Conservation (phyloP, 495 filamentous ascomycete species). For the Gamarada debralockiae region DNA sequence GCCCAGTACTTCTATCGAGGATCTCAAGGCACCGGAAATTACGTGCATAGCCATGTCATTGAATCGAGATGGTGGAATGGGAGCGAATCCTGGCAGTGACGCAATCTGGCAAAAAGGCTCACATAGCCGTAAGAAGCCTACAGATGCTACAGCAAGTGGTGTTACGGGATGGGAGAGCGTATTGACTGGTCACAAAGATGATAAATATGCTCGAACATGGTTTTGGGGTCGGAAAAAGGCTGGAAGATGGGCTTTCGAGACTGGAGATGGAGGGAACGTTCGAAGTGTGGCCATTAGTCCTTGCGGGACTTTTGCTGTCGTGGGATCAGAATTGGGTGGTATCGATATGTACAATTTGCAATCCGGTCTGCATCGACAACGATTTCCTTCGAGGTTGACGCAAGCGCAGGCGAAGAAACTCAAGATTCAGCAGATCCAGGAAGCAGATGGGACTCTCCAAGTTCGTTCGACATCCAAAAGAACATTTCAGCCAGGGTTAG, state of each 20-base stretch:
- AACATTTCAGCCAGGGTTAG: constrained; percentile 41
- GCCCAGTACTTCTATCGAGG: constrained; percentile 58
- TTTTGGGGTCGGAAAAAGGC: constrained; percentile 94
- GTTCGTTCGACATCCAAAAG: constrained; percentile 12
- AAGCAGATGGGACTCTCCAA: constrained; percentile 36
- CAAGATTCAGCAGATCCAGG: constrained; percentile 51
- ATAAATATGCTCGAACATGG: constrained; percentile 87
- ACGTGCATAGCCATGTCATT: constrained; percentile 86
- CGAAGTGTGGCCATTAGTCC: constrained; percentile 83
- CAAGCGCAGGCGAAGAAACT: constrained; percentile 60
- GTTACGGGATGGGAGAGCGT: constrained; percentile 95
- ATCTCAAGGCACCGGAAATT: constrained; percentile 83
- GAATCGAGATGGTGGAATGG: constrained; percentile 91
- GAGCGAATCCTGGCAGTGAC: constrained; percentile 62
- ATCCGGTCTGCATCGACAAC: constrained; percentile 79
- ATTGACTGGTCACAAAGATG: constrained; percentile 86
- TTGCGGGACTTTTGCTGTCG: constrained; percentile 91
- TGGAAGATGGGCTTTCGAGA: constrained; percentile 89
- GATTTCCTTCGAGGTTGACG: constrained; percentile 70
- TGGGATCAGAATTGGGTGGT: constrained; percentile 77
- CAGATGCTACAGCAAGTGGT: constrained; percentile 55
- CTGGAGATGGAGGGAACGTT: constrained; percentile 77
- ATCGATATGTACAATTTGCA: constrained; percentile 97
- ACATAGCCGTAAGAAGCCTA: constrained; percentile 49
- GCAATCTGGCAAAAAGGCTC: constrained; percentile 74